Percentiles rank a stretch among this genome's conserved stretches.
Evolutionary conservation across 495 filamentous ascomycete species (phyloP).

Genomic region (Xanthoparmelia taractica): DNA sequence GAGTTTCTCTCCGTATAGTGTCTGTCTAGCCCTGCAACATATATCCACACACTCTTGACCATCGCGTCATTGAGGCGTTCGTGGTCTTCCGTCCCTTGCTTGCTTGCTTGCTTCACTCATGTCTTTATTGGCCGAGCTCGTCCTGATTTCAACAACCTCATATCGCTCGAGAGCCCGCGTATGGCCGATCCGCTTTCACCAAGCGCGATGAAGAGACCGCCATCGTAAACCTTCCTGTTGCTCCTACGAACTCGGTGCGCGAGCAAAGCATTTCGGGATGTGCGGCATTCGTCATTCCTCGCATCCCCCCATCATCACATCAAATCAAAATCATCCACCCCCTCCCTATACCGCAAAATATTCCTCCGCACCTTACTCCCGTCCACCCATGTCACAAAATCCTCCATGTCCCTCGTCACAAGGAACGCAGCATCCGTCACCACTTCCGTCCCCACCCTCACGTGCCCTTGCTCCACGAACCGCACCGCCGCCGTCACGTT

Average conservation of each 20-base stretch:
- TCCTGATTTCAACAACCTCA: background rate
- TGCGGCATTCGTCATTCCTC: background rate
- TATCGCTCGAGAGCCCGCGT: background rate
- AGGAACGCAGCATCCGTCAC: conserved; percentile 65
- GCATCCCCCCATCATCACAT: conserved; percentile 40
- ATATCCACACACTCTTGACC: too few species aligned
- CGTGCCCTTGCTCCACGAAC: conserved; percentile 92
- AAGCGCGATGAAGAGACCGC: too few species aligned
- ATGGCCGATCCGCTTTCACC: background rate
- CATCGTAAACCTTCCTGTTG: too few species aligned
- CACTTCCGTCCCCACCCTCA: conserved; percentile 85
- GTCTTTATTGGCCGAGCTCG: background rate
- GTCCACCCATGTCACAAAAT: conserved; percentile 95
- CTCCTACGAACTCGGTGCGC: background rate
- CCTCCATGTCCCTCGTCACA: conserved; percentile 71
- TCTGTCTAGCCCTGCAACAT: too few species aligned
- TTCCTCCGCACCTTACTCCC: conserved; percentile 94
- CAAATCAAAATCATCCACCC: conserved; percentile 94
- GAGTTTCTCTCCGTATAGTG: too few species aligned
- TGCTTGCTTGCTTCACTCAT: background rate
- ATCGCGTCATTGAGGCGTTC: background rate
- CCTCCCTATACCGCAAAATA: conserved; percentile 86
- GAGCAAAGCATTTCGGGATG: background rate
- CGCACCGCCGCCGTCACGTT: conserved; percentile 72
- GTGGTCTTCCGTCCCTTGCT: background rate